These are phyloP conservation scores for Centaurea solstitialis DNA, from an alignment of 129 eudicot species.

Conservation along the genomic window DNA sequence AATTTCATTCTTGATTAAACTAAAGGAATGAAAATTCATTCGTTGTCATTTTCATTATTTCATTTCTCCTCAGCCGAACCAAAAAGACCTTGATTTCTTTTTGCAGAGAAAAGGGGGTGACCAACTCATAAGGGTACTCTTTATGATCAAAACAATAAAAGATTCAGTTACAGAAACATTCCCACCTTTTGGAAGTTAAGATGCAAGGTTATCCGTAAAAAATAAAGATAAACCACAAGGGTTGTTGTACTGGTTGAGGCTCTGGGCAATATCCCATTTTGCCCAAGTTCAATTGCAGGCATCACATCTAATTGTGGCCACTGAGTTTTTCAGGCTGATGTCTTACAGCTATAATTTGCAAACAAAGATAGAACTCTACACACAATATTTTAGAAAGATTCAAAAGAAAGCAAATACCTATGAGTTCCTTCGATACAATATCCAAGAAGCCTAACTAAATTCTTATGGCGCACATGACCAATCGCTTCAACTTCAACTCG, in stretches of 20 bases:
- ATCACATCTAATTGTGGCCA: no score
- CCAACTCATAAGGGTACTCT: neutral
- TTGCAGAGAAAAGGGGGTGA: neutral
- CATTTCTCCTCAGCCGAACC: no score
- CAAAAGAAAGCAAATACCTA: conserved; percentile 41
- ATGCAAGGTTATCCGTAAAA: neutral
- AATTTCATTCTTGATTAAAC: no score
- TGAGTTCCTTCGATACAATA: conserved; percentile 89
- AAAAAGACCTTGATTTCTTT: no score
- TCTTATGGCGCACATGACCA: conserved; percentile 86
- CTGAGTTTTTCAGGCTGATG: no score
- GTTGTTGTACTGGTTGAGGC: no score
- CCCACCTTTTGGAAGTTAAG: neutral
- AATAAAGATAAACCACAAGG: neutral
- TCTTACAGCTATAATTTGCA: no score
- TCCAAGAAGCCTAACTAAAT: conserved; percentile 80
- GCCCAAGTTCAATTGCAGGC: no score
- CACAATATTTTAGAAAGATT: neutral
- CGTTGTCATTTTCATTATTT: no score
- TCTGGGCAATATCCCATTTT: no score
- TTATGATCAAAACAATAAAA: neutral
- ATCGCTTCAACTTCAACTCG: conserved; percentile 86
- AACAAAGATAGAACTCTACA: neutral
- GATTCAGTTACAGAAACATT: neutral
- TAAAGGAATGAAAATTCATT: no score